Evolutionary conservation across 2,329 filamentous ascomycete genomes (phyloP), one percentile per base, ranked within the genome.

Genomic region (Niveomyces coronatus): DNA sequence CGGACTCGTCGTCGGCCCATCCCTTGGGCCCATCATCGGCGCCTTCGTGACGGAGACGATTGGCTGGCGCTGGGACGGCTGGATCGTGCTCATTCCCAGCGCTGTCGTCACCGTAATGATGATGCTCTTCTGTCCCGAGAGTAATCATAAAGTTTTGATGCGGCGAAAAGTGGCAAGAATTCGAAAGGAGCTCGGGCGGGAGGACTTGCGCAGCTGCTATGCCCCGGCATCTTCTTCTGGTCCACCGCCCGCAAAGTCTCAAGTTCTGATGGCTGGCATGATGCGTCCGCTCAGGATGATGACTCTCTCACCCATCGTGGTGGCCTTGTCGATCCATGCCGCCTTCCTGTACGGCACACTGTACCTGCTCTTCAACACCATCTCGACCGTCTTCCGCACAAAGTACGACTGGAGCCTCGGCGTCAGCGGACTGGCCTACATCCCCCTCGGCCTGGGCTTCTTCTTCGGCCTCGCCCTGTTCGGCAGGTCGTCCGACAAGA

Each of bases 1-100:
- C 54, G 70, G 75, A 0, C 72, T 79, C 0, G 63, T 79, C 4
- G 65, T 70, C 2, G 74, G 74, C 0, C 74, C 75, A 1, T 62
- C 64, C 16, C n/a, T 53, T 14, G 51, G 51, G 1, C 51, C 51
- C 2, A 42, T 53, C 3, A 53, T 64, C 1, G 68, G 68, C 1
- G 67, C 63, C 1, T 72, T 66, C 35, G 50, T 72, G 1, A 58
- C 63, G 0, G 53, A 66, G 16, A 56, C 57, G 0, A 61, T 65
- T 4, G 66, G 67, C 3, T 71, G 68, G 67, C 55, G 67, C 3
- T 71, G 70, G 67, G 57, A 61, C 4, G 65, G 62, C 36, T 71
- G 67, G 59, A 59, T 74, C 22, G 56, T 71, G 8, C 23, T 24
- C 23, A 24, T 24, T 8, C 23, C 23, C 8, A 24, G 23, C 23